Conservation (phyloP, 768 basidiomycete species). For the Suillus weaverae region DNA sequence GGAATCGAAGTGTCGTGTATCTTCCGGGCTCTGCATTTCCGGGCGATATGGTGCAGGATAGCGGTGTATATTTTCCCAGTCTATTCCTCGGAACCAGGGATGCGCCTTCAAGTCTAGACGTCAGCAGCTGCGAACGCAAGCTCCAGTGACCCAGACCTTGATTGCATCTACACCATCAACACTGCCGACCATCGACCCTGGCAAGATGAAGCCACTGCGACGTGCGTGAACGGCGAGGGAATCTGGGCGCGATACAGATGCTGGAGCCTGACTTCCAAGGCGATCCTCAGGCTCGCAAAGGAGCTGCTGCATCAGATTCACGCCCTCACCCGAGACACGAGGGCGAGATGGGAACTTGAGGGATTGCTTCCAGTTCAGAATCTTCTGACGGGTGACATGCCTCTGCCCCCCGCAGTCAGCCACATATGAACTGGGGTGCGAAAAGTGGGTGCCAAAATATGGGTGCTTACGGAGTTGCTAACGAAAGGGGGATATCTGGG, state of each 20-base stretch:
- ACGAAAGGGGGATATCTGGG: constrained; percentile 92
- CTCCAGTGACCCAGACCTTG: constrained; percentile 54
- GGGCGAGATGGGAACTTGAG: constrained; percentile 86
- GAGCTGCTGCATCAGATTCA: constrained; percentile 83
- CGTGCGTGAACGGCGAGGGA: constrained; percentile 73
- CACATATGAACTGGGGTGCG: constrained; percentile 8
- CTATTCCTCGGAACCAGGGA: constrained; percentile 88
- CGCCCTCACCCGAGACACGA: constrained; percentile 81
- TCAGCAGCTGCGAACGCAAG: constrained; percentile 20
- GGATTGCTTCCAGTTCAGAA: constrained; percentile 90
- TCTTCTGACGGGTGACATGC: constrained; percentile 95
- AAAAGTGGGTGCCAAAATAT: constrained; percentile 26
- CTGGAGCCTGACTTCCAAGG: constrained; percentile 71
- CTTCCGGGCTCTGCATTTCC: constrained; percentile 75
- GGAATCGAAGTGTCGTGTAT: constrained; percentile 93
- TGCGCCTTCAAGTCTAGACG: constrained; percentile 54
- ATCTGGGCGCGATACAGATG: constrained; percentile 73
- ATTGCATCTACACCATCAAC: constrained; percentile 88
- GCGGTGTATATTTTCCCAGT: constrained; percentile 85
- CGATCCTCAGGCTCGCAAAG: constrained; percentile 97
- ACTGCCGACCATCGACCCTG: constrained; percentile 46
- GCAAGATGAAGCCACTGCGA: constrained; percentile 67
- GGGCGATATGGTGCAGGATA: constrained; percentile 89
- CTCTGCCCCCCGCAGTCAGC: constrained; percentile 46
- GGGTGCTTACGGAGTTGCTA: constrained; percentile 75